These are phyloP conservation scores for Lachnellula willkommii DNA, from an alignment of 2,329 filamentous ascomycete species.

Conservation along the genomic window DNA sequence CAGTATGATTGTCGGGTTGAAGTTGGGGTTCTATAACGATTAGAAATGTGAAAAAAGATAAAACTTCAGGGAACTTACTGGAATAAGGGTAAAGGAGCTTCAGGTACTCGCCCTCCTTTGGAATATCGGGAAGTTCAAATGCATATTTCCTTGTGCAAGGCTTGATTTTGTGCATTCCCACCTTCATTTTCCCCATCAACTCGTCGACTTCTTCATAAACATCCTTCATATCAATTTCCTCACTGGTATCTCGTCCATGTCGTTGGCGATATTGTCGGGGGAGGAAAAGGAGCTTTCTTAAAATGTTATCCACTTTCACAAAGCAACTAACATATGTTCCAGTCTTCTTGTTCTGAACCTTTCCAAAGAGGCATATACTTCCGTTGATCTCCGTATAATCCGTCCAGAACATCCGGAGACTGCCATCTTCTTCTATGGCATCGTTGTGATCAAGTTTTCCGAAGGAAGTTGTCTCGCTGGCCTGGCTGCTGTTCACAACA, in stretches of 20 bases:
- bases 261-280: constrained; percentile 69
- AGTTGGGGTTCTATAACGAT: constrained; percentile 55
- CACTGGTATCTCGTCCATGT: constrained; percentile 58
- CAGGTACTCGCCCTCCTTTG: constrained; percentile 83
- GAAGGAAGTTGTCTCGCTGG: constrained; percentile 55
- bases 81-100: constrained; percentile 96
- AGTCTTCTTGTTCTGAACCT: constrained; percentile 84
- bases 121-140: constrained; percentile 83
- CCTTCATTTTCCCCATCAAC: constrained; percentile 81
- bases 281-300: constrained; percentile 88
- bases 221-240: constrained; percentile 79
- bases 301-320: constrained; percentile 89
- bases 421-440: constrained; percentile 90
- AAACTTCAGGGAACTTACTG: constrained; percentile 43
- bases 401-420: constrained; percentile 91
- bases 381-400: constrained; percentile 93
- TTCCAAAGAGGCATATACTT: constrained; percentile 89
- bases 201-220: constrained; percentile 85
- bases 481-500: constrained; percentile 70
- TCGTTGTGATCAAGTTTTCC: constrained; percentile 81
- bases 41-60: constrained; percentile 1
- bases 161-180: constrained; percentile 92
- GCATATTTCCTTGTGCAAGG: constrained; percentile 85
- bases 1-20: constrained; percentile 58
- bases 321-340: constrained; percentile 83